Percentiles rank a stretch among this genome's conserved stretches.
Conservation (phyloP, 2,329 filamentous ascomycete genomes). For the Exophiala oligosperma region DNA sequence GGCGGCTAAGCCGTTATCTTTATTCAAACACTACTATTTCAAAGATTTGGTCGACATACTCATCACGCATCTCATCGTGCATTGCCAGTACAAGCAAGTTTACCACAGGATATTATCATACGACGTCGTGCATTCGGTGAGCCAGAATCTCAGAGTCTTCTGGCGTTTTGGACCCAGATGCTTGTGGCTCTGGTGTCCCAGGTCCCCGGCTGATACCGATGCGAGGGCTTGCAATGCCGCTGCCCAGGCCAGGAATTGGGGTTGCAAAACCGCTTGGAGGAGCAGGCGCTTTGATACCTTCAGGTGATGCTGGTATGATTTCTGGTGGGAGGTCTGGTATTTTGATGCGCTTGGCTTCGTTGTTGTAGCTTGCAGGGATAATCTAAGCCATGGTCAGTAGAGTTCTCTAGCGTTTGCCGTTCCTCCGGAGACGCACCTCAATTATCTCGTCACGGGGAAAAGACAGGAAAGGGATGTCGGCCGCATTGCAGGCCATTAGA, state of each 20-base stretch:
- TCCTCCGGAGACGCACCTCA: conserved; percentile 57
- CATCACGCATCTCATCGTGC: conserved; percentile 3
- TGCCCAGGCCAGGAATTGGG: conserved; percentile 39
- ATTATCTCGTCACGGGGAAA: conserved; percentile 98
- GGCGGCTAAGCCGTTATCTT: conserved; percentile 61
- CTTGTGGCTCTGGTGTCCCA: conserved; percentile 44
- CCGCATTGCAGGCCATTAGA: conserved; percentile 95
- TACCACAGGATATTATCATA: conserved; percentile 13
- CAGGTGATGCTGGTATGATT: conserved; percentile 74
- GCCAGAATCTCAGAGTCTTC: conserved; percentile 27
- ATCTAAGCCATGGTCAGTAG: conserved; percentile 54
- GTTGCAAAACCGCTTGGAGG: conserved; percentile 56
- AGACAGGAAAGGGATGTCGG: conserved; percentile 86
- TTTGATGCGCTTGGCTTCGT: conserved; percentile 85
- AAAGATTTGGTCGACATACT: neutral
- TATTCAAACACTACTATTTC: too few relatives aligned
- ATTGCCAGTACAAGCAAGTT: neutral
- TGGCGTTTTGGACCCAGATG: conserved; percentile 37
- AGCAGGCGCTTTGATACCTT: conserved; percentile 78
- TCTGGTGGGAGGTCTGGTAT: conserved; percentile 68
- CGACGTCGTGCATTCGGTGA: conserved; percentile 30
- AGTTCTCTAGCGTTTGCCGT: neutral
- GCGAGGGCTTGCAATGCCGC: conserved; percentile 40
- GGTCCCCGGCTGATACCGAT: conserved; percentile 18
- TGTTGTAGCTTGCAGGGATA: conserved; percentile 95